A percentile compares a stretch with the other conserved stretches of the same genome.
phyloP scores from a whole-genome alignment of 2,329 filamentous ascomycete genomes.

The Incumbomyces lentus region DNA sequence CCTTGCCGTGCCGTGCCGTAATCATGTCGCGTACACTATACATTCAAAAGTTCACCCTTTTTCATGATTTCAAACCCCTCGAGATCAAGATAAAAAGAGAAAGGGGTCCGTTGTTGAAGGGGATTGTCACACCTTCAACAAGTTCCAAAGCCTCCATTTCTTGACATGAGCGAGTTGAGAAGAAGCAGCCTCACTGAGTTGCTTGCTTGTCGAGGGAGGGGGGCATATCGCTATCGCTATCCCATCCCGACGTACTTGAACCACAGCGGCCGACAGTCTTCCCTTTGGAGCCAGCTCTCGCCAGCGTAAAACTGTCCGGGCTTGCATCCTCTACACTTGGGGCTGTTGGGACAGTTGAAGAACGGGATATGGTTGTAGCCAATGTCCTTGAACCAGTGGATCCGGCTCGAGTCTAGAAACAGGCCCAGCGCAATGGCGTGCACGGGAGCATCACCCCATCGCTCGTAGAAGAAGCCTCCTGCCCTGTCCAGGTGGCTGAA shows the following conservation, averaged over 20 bases:
- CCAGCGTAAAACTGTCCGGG: conserved; percentile 83
- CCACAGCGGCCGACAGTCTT: conserved; percentile 93
- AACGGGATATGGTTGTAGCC: conserved; percentile 97
- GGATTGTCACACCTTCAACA: too few species aligned
- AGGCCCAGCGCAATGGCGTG: conserved; percentile 87
- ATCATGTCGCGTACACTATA: too few species aligned
- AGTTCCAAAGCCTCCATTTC: too few species aligned
- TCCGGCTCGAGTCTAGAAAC: conserved; percentile 80
- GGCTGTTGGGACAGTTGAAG: conserved; percentile 96
- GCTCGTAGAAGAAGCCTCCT: conserved; percentile 96
- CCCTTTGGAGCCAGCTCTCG: conserved; percentile 70
- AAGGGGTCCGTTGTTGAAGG: too few species aligned
- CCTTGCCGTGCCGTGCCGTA: too few species aligned
- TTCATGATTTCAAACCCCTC: too few species aligned
- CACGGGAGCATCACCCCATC: conserved; percentile 95
- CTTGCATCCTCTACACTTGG: conserved; percentile 83
- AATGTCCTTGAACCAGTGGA: conserved; percentile 99
- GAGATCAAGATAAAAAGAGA: too few species aligned
- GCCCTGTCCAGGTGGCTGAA: conserved; percentile 90
- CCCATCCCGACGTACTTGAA: conserved; percentile 88
- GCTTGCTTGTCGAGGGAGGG: too few species aligned
- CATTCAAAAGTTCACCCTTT: too few species aligned
- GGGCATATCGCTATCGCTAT: conserved; percentile 39
- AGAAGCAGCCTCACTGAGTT: too few species aligned
- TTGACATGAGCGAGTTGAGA: too few species aligned